phyloP scores from a whole-genome alignment of 1,284 basidiomycete species.

The Omphalotus olearius region DNA sequence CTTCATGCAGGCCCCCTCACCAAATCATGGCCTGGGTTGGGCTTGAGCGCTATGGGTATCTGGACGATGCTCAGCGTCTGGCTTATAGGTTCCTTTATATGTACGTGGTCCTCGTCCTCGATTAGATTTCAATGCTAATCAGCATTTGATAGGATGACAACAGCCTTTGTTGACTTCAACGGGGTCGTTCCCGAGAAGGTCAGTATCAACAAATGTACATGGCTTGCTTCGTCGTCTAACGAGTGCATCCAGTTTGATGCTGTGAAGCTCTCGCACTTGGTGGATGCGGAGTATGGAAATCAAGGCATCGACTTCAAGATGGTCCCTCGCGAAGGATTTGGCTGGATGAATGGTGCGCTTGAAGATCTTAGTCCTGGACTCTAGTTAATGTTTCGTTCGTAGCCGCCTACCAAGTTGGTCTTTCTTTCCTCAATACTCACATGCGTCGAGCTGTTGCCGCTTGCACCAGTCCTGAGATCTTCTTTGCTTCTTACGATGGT shows the following conservation, averaged over 20 bases:
- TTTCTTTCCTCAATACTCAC: conserved; percentile 90
- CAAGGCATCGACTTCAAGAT: conserved; percentile 97
- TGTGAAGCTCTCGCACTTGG: conserved; percentile 90
- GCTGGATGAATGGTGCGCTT: conserved; percentile 84
- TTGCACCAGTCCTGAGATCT: conserved; percentile 87
- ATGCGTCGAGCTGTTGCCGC: conserved; percentile 94
- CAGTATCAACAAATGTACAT: conserved; percentile 15
- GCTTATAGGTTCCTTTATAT: conserved; percentile 98
- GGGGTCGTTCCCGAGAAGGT: conserved; percentile 97
- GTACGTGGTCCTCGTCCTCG: conserved; percentile 39
- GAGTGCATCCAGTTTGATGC: conserved; percentile 74
- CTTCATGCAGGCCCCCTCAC: conserved; percentile 78
- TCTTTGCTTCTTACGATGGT: conserved; percentile 59
- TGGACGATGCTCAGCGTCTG: conserved; percentile 89
- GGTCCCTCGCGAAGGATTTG: conserved; percentile 95
- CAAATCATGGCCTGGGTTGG: conserved; percentile 98
- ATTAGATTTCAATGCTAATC: background rate
- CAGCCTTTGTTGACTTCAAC: conserved; percentile 92
- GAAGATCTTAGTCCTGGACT: conserved; percentile 21
- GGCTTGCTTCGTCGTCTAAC: conserved; percentile 5
- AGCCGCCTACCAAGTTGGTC: conserved; percentile 93
- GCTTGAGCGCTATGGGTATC: conserved; percentile 91
- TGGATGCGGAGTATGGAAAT: conserved; percentile 98
- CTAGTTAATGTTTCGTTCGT: conserved; percentile 12
- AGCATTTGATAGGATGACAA: conserved; percentile 69